These are phyloP conservation scores for Epichloe baconii DNA, from an alignment of 2,329 filamentous ascomycete species.

Conservation along the genomic window DNA sequence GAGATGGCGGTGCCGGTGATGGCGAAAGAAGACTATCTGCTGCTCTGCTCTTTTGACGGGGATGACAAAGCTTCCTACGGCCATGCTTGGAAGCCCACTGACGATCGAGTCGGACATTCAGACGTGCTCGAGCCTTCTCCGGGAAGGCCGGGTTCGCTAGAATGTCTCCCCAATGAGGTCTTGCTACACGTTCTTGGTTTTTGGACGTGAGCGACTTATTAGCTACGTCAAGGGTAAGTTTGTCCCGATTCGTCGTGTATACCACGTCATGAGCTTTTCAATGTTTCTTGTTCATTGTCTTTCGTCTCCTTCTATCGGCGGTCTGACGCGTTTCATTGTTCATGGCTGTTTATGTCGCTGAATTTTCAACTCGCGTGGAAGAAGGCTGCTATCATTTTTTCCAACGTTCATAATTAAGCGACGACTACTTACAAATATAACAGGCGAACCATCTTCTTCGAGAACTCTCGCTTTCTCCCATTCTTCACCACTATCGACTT, in stretches of 20 bases:
- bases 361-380: background rate
- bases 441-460: constrained; percentile 52
- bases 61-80: background rate
- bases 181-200: constrained; percentile 41
- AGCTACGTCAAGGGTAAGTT: constrained; percentile 40
- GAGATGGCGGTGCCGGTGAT: background rate
- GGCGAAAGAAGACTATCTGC: background rate
- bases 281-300: background rate
- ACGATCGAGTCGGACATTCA: background rate
- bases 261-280: background rate
- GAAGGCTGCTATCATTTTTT: too few relatives aligned
- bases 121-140: background rate
- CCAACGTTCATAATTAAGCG: too few relatives aligned
- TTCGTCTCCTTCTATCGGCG: background rate
- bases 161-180: constrained; percentile 41
- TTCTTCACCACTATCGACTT: constrained; percentile 50
- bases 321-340: background rate
- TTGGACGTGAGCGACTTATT: constrained; percentile 45
- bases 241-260: background rate
- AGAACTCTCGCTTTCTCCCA: constrained; percentile 47
- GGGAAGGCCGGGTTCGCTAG: constrained; percentile 14
- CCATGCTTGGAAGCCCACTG: background rate
- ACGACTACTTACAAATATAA: background rate
- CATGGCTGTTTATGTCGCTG: background rate
- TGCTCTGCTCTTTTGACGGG: background rate